Evolutionary conservation across 305 asterid genomes (phyloP).

Genomic region (Solanum chacoense): DNA sequence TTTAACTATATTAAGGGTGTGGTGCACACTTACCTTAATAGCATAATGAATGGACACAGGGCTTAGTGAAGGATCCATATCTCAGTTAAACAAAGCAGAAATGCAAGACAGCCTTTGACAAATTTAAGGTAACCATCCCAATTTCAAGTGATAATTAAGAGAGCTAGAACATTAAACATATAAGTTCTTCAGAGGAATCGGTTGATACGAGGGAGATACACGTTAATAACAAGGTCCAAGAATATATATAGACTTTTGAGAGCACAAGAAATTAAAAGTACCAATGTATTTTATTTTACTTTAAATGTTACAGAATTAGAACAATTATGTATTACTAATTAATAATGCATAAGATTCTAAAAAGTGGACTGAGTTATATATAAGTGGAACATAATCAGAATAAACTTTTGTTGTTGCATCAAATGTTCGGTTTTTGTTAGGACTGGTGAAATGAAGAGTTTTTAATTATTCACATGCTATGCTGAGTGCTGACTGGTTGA

Average conservation of each 20-base stretch:
- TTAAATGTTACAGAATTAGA: background rate
- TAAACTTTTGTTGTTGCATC: background rate
- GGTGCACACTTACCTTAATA: background rate
- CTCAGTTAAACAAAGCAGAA: background rate
- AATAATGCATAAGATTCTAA: background rate
- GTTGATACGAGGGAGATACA: background rate
- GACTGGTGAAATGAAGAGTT: background rate
- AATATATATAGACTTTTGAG: background rate
- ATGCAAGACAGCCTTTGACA: background rate
- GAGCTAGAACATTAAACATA: background rate
- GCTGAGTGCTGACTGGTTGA: slow-evolving; percentile 3
- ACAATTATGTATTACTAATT: background rate
- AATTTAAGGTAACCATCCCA: background rate
- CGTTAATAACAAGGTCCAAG: background rate
- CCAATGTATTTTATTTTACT: background rate
- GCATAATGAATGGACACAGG: background rate
- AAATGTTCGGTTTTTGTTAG: background rate
- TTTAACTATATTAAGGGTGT: too few relatives aligned
- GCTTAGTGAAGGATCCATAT: slow-evolving; percentile 5
- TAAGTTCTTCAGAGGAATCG: background rate
- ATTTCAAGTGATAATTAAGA: background rate
- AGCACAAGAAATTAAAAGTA: background rate
- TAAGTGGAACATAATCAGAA: background rate
- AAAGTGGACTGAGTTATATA: background rate
- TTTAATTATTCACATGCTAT: background rate